Evolutionary conservation across 768 basidiomycete genomes (phyloP).

Genomic region (Rhizopogon rudus): DNA sequence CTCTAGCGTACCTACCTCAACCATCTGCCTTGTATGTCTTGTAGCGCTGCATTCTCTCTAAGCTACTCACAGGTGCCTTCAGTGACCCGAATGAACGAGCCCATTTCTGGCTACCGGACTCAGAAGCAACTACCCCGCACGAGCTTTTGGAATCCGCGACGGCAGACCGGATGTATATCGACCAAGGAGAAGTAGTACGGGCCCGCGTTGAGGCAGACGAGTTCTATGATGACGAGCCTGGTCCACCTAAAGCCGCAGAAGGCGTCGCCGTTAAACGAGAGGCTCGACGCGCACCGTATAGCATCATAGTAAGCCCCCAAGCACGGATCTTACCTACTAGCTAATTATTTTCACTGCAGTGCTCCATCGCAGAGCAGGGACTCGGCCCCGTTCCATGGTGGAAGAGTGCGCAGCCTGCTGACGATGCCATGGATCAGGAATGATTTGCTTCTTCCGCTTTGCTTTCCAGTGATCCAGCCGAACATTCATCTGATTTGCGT

Average conservation of each 20-base stretch:
- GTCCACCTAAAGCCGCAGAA: conserved; percentile 71
- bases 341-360: conserved; percentile 35
- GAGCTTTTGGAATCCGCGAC: conserved; percentile 68
- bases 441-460: conserved; percentile 8
- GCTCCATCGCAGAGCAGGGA: conserved; percentile 80
- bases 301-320: conserved; percentile 51
- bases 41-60: not conserved
- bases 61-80: not conserved
- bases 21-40: conserved; percentile 69
- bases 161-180: conserved; percentile 74
- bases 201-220: conserved; percentile 78
- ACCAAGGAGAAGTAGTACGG: conserved; percentile 69
- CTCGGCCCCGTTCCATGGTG: conserved; percentile 76
- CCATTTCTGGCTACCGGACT: conserved; percentile 77
- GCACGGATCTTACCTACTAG: not conserved
- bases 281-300: conserved; percentile 56
- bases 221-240: conserved; percentile 83
- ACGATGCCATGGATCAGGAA: conserved; percentile 37
- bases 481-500: not conserved
- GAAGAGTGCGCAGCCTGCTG: conserved; percentile 44
- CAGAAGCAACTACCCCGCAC: conserved; percentile 42
- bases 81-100: conserved; percentile 82
- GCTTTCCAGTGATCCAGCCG: not conserved
- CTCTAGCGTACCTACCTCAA: conserved; percentile 72
- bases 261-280: conserved; percentile 57